phyloP scores from a whole-genome alignment of 2,329 filamentous ascomycete species.

The Cercospora beticola region DNA sequence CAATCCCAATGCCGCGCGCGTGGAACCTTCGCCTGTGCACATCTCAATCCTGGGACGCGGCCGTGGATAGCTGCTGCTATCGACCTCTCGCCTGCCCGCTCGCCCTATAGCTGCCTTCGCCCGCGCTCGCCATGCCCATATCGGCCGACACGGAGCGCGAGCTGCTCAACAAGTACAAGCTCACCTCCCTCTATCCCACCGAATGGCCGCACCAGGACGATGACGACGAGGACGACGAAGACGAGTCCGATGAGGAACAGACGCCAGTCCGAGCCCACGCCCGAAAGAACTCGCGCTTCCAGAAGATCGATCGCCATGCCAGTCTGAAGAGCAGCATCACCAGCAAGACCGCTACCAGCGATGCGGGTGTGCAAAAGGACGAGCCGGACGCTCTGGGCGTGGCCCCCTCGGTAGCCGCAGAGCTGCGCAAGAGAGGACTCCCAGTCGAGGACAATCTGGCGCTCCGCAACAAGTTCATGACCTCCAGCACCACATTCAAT shows the following conservation, averaged over 20 bases:
- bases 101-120: not conserved
- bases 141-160: slow-evolving; percentile 68
- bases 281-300: slow-evolving; percentile 56
- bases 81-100: not conserved
- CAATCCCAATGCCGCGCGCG: not conserved
- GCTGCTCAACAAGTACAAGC: slow-evolving; percentile 86
- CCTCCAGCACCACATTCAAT: slow-evolving; percentile 94
- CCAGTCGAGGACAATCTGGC: slow-evolving; percentile 74
- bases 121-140: slow-evolving; percentile 45
- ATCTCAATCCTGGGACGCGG: not conserved
- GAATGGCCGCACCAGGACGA: slow-evolving; percentile 78
- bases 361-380: slow-evolving; percentile 77
- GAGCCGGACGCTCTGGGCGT: slow-evolving; percentile 90
- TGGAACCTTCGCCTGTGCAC: not conserved
- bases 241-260: slow-evolving; percentile 31
- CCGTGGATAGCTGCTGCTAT: not conserved
- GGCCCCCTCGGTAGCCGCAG: slow-evolving; percentile 79
- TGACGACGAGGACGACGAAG: slow-evolving; percentile 43
- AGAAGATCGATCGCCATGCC: slow-evolving; percentile 74
- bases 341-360: slow-evolving; percentile 62
- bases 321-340: slow-evolving; percentile 62
- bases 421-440: slow-evolving; percentile 73
- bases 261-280: slow-evolving; percentile 31
- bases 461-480: slow-evolving; percentile 82
- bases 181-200: slow-evolving; percentile 72